Base-by-base conservation (phyloP, 106 monocot species). In the Dendrobium catenatum region DNA sequence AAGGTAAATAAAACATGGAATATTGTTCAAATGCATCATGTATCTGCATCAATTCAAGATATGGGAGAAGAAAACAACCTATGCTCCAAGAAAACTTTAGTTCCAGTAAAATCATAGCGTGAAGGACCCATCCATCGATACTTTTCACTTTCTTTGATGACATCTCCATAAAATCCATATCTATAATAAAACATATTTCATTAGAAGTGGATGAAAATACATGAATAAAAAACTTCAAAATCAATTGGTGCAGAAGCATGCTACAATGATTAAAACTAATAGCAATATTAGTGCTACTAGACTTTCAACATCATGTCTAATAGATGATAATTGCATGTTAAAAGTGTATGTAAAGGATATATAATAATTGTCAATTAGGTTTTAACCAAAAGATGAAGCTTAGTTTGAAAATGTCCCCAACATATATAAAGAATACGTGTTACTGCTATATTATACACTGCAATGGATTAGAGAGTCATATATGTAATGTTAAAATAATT, bases 151-250 rank as follows among this genome's bases (percentile, higher is more conserved):
- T 92, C 96, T 85, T 83, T 94, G 41, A 94, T 80, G 56, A 96
- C 96, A 85, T 96, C 96, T 81, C 96, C 96, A 89, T 92, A 96
- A 84, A 96, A 96, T 37, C 96, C 96, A 84, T 94, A 96, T 80
- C 96, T 96, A 73, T 19, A 26, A 72, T 40, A 27, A 11, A 56
- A 24, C 47, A 74, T n/a, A 20, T 8, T 42, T 15, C 4, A 16
- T 72, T 40, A 33, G 8, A 68, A 73, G 16, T 42, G 42, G 42
- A 42, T 29, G 37, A 15, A 73, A 73, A 73, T 73, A 41, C 33
- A 68, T 68, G 10, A 68, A 8, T 31, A 31, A 8, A 68, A 27
- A 68, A 9, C 68, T 27, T n/a, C 26, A 68, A 68, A 68, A 58
- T 58, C 58, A 68, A 68, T 68, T 26, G 27, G 67, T 19, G 27